Evolutionary conservation across 495 filamentous ascomycete genomes (phyloP), one percentile per base, ranked within the genome.

Genomic region (Emericellopsis terricola): DNA sequence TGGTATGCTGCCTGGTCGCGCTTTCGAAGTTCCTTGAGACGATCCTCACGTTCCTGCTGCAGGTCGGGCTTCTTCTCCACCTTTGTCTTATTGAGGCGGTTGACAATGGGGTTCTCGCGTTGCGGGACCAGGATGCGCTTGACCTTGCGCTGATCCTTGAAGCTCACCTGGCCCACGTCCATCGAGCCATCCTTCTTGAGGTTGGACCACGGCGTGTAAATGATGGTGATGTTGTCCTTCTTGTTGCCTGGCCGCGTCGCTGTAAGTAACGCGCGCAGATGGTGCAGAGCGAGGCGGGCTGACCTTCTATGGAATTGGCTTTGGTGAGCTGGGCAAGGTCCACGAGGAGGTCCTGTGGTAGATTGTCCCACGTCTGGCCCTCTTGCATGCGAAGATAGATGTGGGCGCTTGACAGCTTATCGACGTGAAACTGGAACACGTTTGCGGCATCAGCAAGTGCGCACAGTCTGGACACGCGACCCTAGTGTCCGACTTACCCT

Each of bases 121-220:
- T 72, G 62, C 14, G 68, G 46, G 8, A 94, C 72, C 19, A 89
- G 70, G 37, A 89, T 59, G 38, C 73, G 74, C 52, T 78, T 84
- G 44, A 93, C 86, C 47, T 65, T 78, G 47, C 77, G 77, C n/a
- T 62, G 68, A 54, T 94, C 86, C 46, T 92, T 83, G 59, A 94
- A 97, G 28, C 81, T 76, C 33, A 97, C 89, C 53, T 97, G 89
- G 15, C 89, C 89, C 3, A 73, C 76, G 3, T 83, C 85, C 89
- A 97, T 97, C 46, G 72, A 78, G n/a, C 85, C 86, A 44, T 89
- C 81, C 50, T 96, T 97, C 52, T 79, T 76, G 4, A 97, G 74
- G 49, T 97, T 97, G 27, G 82, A 80, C 91, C 91, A 96, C 14
- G 89, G 91, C 2, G 89, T 97, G 56, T 96, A 97, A 44, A 97